Percentiles rank a stretch among this genome's conserved stretches.
Conservation (phyloP, 108 stramenopile species). For the Schizochytrium sp. region DNA sequence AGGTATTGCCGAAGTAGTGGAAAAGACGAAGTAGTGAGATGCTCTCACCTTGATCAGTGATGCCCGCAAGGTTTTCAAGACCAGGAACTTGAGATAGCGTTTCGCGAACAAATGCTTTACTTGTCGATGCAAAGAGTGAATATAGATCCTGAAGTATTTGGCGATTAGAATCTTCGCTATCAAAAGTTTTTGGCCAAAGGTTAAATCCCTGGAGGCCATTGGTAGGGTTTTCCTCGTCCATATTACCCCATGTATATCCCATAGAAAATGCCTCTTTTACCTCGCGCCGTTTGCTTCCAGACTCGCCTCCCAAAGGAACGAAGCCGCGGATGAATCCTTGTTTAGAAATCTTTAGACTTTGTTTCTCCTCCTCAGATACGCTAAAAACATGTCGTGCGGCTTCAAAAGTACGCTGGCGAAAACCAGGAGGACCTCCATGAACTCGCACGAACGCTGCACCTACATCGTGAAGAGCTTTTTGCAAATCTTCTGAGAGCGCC, state of each 20-base stretch:
- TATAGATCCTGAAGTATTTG: not conserved
- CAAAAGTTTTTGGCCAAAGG: not conserved
- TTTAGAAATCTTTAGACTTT: not conserved
- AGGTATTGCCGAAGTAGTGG: not conserved
- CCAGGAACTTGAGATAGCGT: not conserved
- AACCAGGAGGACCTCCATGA: not conserved
- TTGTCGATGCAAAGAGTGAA: not conserved
- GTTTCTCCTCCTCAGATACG: constrained; percentile 3
- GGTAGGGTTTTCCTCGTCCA: not conserved
- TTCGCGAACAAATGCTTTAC: not conserved
- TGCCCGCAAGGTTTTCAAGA: not conserved
- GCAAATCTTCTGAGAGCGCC: too few species aligned
- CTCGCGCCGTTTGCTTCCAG: not conserved
- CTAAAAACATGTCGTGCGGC: not conserved
- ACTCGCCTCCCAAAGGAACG: constrained; percentile 7
- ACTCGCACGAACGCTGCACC: not conserved
- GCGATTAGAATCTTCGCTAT: not conserved
- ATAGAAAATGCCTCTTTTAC: constrained; percentile 12
- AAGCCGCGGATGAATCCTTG: not conserved
- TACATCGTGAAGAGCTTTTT: too few species aligned
- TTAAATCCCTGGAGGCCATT: not conserved
- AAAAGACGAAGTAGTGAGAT: constrained; percentile 9
- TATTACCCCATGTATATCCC: not conserved
- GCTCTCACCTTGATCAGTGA: not conserved
- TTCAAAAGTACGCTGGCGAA: not conserved